Conservation (phyloP, 169 alveolate genomes). For the Cryptosporidium muris region DNA sequence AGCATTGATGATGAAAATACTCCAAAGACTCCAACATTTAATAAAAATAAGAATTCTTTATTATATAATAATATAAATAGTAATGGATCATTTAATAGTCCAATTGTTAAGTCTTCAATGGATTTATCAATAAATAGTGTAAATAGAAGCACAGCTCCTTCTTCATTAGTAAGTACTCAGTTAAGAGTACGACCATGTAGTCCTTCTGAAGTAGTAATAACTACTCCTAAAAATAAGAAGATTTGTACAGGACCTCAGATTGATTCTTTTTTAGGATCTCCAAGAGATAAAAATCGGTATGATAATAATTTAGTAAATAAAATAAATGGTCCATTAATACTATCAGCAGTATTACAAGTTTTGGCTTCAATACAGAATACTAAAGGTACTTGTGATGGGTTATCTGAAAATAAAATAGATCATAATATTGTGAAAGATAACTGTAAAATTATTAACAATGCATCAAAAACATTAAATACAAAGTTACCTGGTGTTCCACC, state of each 20-base stretch:
- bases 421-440: not conserved
- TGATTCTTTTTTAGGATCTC: not conserved
- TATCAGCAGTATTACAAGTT: constrained; percentile 62
- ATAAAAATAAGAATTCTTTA: no score
- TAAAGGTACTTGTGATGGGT: not conserved
- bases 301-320: not conserved
- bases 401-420: not conserved
- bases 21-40: no score
- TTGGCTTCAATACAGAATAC: constrained; percentile 48
- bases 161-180: constrained; percentile 18
- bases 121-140: constrained; percentile 9
- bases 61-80: no score
- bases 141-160: constrained; percentile 67
- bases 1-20: no score
- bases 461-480: constrained; percentile 34
- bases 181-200: constrained; percentile 9
- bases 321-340: constrained; percentile 28
- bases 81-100: no score
- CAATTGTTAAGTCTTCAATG: no score
- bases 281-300: no score
- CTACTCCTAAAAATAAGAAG: constrained; percentile 30
- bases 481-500: constrained; percentile 68
- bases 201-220: not conserved
- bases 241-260: constrained; percentile 9
- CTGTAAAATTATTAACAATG: not conserved